Evolutionary conservation across 768 basidiomycete species (phyloP), one percentile per base, ranked within the genome.

Genomic region (Phlebiopsis flavidoalba): DNA sequence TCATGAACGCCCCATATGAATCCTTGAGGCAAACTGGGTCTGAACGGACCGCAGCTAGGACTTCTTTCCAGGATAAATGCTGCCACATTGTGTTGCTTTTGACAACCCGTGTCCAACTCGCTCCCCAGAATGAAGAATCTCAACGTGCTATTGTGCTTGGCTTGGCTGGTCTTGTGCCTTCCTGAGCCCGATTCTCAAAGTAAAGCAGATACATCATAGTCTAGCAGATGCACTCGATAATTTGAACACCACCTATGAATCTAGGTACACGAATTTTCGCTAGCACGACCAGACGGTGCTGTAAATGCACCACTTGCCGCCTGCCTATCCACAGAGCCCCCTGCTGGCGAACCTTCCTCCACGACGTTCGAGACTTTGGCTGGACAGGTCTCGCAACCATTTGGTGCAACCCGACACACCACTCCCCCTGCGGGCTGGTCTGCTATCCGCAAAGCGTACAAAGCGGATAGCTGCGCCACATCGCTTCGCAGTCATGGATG

Each of bases 281-380:
- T 46, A 19, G 40, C 2, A 47, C 50, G 26, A 6, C n/a, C 26
- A 6, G 26, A 6, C 26, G 26, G 26, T 31, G 26, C 6, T 6
- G 26, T 6, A 31, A 11, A 15, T 1, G 12, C n/a, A n/a, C n/a
- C n/a, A 51, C 21, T n/a, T 79, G 77, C 60, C 72, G 73, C 22
- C n/a, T 80, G 79, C 64, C 70, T 79, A 5, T 77, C 71, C 31
- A 72, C 74, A 3, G 66, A 79, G 31, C 8, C 69, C 8, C 69
- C 0, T 82, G 80, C 65, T 81, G 80, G 79, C n/a, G n/a, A n/a
- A n/a, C 80, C 81, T 2, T 70, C 65, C n/a, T 51, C 68, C 0
- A 46, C 68, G 1, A 67, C 70, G 1, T 79, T 80, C 61, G 45
- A 69, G 8, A 45, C 60, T 5, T 70, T 82, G 10, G 62, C 72